A percentile compares a stretch with the other conserved stretches of the same genome.
phyloP scores from a whole-genome alignment of 1,139 yeast species.

The Meyerozyma carpophila region DNA sequence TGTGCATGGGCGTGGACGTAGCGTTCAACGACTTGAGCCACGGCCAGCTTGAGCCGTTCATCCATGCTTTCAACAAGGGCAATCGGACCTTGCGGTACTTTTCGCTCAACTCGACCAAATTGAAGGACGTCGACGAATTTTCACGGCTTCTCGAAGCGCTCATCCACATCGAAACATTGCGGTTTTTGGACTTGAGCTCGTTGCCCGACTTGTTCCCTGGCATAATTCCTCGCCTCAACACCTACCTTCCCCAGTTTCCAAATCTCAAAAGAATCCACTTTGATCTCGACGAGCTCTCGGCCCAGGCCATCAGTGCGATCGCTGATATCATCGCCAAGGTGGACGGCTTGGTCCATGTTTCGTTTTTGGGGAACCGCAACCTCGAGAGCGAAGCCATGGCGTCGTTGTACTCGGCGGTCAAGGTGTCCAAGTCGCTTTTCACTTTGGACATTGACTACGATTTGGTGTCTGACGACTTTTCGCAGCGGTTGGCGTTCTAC shows the following conservation, averaged over 20 bases:
- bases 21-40: conserved; percentile 72
- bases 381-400: conserved; percentile 58
- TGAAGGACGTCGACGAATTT: conserved; percentile 50
- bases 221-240: conserved; percentile 55
- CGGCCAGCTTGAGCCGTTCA: conserved; percentile 48
- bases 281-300: conserved; percentile 63
- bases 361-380: conserved; percentile 59
- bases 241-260: conserved; percentile 59
- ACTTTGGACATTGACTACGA: conserved; percentile 72
- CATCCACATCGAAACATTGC: conserved; percentile 47
- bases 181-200: conserved; percentile 74
- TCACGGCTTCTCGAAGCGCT: conserved; percentile 48
- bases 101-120: conserved; percentile 65
- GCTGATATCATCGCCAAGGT: conserved; percentile 70
- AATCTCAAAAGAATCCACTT: conserved; percentile 69
- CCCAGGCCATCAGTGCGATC: conserved; percentile 60
- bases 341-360: conserved; percentile 66
- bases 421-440: conserved; percentile 56
- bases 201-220: conserved; percentile 72
- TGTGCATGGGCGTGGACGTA: conserved; percentile 76
- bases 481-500: conserved; percentile 75
- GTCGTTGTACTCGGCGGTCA: conserved; percentile 66
- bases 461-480: conserved; percentile 60
- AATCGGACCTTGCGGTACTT: conserved; percentile 48
- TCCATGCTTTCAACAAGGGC: conserved; percentile 31